Conservation (phyloP, 139 green algal genomes). For the Monoraphidium neglectum region DNA sequence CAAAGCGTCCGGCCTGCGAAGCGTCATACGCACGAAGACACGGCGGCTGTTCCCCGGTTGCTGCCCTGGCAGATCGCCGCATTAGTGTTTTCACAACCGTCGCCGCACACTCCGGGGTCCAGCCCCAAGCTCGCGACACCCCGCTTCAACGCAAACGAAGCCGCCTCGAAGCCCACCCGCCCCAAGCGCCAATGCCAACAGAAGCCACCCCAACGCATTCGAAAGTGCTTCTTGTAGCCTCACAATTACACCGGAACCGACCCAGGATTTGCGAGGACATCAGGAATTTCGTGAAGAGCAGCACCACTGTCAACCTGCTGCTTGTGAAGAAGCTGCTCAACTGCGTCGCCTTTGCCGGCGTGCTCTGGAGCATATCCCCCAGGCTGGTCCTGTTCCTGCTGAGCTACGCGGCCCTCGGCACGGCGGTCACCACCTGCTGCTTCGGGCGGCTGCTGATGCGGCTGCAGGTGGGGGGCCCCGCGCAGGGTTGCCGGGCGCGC, state of each 20-base stretch:
- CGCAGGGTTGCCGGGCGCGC: no score
- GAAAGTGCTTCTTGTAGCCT: neutral
- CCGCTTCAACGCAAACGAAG: no score
- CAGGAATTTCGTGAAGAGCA: slow-evolving; percentile 62
- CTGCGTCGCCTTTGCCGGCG: slow-evolving; percentile 80
- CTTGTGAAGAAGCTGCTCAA: slow-evolving; percentile 81
- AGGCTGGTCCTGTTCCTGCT: slow-evolving; percentile 82
- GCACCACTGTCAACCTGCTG: slow-evolving; percentile 61
- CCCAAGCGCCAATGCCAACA: neutral
- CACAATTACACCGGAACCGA: slow-evolving; percentile 44
- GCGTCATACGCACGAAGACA: neutral
- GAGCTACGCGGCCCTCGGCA: slow-evolving; percentile 80
- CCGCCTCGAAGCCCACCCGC: no score
- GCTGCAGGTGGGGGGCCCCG: slow-evolving; percentile 53
- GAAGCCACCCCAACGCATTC: neutral
- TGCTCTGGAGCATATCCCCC: slow-evolving; percentile 76
- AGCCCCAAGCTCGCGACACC: no score
- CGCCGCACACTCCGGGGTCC: no score
- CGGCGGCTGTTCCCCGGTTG: neutral
- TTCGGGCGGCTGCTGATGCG: slow-evolving; percentile 83
- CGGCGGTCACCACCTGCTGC: slow-evolving; percentile 69
- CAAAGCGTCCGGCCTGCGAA: no score
- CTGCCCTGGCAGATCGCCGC: neutral
- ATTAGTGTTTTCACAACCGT: no score
- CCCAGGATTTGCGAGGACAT: slow-evolving; percentile 93